Evolutionary conservation across 1,284 basidiomycete species (phyloP), one percentile per base, ranked within the genome.

Genomic region (Sanguinoderma infundibulare): DNA sequence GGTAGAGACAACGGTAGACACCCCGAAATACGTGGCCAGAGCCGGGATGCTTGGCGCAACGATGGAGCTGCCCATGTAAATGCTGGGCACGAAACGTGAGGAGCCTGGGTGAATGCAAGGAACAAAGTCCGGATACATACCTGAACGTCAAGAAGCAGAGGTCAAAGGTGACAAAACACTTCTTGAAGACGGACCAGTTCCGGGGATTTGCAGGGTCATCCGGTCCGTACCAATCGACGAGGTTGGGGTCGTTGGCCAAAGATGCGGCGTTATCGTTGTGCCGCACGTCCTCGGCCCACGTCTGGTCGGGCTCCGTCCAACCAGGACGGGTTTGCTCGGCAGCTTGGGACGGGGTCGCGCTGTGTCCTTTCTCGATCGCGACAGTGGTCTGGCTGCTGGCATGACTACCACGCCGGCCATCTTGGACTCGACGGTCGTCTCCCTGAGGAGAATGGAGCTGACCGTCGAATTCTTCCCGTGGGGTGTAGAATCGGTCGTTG

Each of bases 141-240:
- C 49, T 83, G 70, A 90, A 80, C 7, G 88, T 86, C 57, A 89
- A 78, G 3, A 87, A 61, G 59, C 83, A 84, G n/a, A 82, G 81
- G n/a, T 85, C 72, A 49, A 75, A 78, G 1, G 86, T 87, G 14
- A 89, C 74, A 59, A 66, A 66, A 52, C 49, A 66, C 55, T 52
- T 63, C 64, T 73, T 75, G 53, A 36, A 24, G 26, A 62, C 61
- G 59, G 64, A 32, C 58, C 67, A 72, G 22, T 63, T 74, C 64
- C 67, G 67, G n/a, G 74, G 74, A 55, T 69, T 72, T 28, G 76
- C 76, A 20, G 71, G 73, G 62, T 78, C 76, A 44, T 74, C 59
- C 5, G 67, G 67, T 1, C 72, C 72, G 26, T 70, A 67, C 70
- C 70, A 71, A n/a, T 64, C 67, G 10, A 71, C 69, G 12, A 70